Conservation (phyloP, 2,329 filamentous ascomycete genomes). For the Aspergillus caelatus region DNA sequence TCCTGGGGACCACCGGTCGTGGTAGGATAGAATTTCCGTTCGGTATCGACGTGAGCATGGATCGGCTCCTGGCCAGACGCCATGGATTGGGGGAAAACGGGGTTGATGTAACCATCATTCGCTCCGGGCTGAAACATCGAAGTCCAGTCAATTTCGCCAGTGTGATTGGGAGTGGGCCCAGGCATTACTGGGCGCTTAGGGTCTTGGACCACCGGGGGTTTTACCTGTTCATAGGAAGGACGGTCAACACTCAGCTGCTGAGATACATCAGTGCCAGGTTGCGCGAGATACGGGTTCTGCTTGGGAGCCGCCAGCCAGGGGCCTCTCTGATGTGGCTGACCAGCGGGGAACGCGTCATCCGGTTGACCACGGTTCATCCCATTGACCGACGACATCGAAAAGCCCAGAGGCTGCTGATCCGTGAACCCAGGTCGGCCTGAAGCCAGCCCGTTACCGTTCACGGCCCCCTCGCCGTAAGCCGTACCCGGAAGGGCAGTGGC, state of each 20-base stretch:
- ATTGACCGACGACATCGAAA: conserved; percentile 45
- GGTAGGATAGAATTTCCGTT: conserved; percentile 57
- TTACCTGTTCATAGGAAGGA: conserved; percentile 46
- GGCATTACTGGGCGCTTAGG: conserved; percentile 59
- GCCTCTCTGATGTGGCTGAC: conserved; percentile 42
- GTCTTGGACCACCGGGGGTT: conserved; percentile 43
- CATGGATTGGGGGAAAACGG: conserved; percentile 66
- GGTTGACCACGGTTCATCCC: conserved; percentile 44
- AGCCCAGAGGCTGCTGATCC: conserved; percentile 48
- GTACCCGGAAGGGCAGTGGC: conserved; percentile 47
- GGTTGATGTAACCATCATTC: conserved; percentile 66
- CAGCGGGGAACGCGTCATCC: conserved; percentile 39
- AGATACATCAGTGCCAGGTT: conserved; percentile 44
- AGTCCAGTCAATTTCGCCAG: conserved; percentile 69
- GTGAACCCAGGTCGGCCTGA: conserved; percentile 40
- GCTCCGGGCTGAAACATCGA: conserved; percentile 76
- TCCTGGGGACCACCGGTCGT: conserved; percentile 45
- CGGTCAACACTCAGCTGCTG: conserved; percentile 50
- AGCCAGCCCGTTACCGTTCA: conserved; percentile 47
- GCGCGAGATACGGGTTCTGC: conserved; percentile 48
- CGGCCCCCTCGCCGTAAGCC: conserved; percentile 45
- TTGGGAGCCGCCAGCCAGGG: conserved; percentile 49
- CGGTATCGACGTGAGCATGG: conserved; percentile 65
- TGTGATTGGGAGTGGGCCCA: conserved; percentile 61
- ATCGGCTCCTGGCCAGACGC: conserved; percentile 69